Evolutionary conservation across 2,329 filamentous ascomycete species (phyloP), one percentile per base, ranked within the genome.

Genomic region (Colletotrichum tropicale): DNA sequence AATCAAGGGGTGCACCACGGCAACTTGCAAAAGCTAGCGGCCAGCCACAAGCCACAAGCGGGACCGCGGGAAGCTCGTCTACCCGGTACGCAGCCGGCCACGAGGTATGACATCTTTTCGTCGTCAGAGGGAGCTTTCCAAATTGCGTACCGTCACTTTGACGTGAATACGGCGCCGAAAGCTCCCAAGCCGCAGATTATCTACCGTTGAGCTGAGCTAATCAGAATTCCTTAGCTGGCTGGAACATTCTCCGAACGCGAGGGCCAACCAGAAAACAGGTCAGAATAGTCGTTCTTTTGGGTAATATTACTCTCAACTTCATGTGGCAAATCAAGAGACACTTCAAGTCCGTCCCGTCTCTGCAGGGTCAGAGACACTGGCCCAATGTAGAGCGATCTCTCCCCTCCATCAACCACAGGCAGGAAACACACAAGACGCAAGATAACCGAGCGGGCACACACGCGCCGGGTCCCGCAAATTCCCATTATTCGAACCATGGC

Each of bases 401-500:
- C n/a, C 67, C 67, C 67, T 69, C 66, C 66, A 43, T 52, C 21
- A 62, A 48, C 36, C 21, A 12, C 30, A 48, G 18, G 18, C 30
- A 34, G 18, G 18, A n/a, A 21, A 43, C 8, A 66, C 30, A 52
- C 48, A 58, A 70, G 56, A 52, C 43, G 43, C 62, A 30, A 73
- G 70, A 72, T 75, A 58, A 21, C 70, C 70, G 48, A 73, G 56
- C 30, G 43, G n/a, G 43, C 43, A 52, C 43, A 52, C 58, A 73
- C 58, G 34, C 43, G 24, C 58, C 34, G 9, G 32, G n/a, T 68
- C 64, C 58, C 34, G 55, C 70, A 36, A 72, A 73, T 75, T 26
- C 69, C 73, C 73, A 75, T 75, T 16, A 10, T 58, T 34, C 21
- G 21, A 38, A 68, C n/a, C 26, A 75, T 75, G 70, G 73, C 21